Evolutionary conservation across 2,329 filamentous ascomycete genomes (phyloP).

Genomic region (Raffaelea ambrosiae): DNA sequence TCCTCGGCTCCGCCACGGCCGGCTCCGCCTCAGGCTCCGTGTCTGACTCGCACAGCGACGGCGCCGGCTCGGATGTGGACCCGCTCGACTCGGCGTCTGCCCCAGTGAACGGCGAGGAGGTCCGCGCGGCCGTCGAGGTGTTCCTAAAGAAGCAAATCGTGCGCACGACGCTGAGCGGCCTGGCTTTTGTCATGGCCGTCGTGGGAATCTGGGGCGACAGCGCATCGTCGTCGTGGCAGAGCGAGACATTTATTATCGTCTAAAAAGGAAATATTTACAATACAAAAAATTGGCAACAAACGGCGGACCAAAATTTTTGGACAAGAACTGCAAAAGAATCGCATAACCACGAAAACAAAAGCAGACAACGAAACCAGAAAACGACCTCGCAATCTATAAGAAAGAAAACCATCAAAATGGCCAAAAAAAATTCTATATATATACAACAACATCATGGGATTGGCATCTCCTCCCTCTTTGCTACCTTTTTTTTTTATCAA

Average conservation of each 20-base stretch:
- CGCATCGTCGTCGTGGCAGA: constrained; percentile 17
- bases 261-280: background rate
- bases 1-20: constrained; percentile 22
- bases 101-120: constrained; percentile 54
- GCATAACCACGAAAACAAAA: too few species aligned
- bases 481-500: too few species aligned
- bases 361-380: too few species aligned
- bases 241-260: constrained; percentile 12
- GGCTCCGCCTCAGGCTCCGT: constrained; percentile 8
- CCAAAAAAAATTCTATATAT: too few species aligned
- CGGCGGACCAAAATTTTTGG: too few species aligned
- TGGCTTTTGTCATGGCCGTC: constrained; percentile 53
- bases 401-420: background rate
- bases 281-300: background rate
- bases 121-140: constrained; percentile 46
- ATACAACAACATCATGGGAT: too few species aligned
- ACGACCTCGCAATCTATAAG: too few species aligned
- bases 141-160: constrained; percentile 46
- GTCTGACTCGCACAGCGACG: constrained; percentile 32
- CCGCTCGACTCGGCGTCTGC: background rate
- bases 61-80: constrained; percentile 16
- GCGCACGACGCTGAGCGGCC: constrained; percentile 42
- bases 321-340: too few species aligned
- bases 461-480: too few species aligned
- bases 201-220: constrained; percentile 61